phyloP scores from a whole-genome alignment of 768 basidiomycete species.

The Russula brevipes region DNA sequence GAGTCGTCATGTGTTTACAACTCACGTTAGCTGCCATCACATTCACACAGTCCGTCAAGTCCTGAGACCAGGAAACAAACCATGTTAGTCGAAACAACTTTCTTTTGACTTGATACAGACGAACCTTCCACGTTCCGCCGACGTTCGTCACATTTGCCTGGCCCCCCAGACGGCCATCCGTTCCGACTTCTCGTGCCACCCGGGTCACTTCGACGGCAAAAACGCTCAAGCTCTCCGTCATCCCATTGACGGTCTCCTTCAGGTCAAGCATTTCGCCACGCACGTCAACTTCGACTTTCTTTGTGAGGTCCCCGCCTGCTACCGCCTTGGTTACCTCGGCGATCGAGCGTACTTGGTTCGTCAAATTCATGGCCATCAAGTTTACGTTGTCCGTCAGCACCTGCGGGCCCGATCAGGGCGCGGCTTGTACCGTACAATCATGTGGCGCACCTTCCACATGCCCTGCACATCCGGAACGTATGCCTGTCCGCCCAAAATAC shows the following conservation, averaged over 20 bases:
- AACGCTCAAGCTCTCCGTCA: conserved; percentile 83
- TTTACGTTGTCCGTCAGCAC: conserved; percentile 77
- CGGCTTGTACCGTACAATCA: neutral
- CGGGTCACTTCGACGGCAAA: conserved; percentile 82
- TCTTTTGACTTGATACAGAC: neutral
- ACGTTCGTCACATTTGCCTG: conserved; percentile 92
- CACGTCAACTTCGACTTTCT: conserved; percentile 89
- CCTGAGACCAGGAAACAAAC: conserved; percentile 35
- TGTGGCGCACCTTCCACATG: conserved; percentile 72
- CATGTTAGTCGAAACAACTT: neutral
- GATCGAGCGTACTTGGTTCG: conserved; percentile 87
- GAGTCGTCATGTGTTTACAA: conserved; percentile 20
- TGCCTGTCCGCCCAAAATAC: conserved; percentile 91
- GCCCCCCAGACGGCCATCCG: conserved; percentile 91
- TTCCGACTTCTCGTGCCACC: conserved; percentile 95
- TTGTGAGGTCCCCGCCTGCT: conserved; percentile 86
- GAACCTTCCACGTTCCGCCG: conserved; percentile 89
- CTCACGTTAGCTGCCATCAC: conserved; percentile 89
- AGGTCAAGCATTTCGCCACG: conserved; percentile 87
- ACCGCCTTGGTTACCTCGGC: conserved; percentile 95
- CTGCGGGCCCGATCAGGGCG: conserved; percentile 27
- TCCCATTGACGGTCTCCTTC: conserved; percentile 91
- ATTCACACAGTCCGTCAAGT: conserved; percentile 93
- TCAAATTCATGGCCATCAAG: conserved; percentile 85
- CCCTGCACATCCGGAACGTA: conserved; percentile 89